Conservation (phyloP, 75 land plant species). For the Selaginella tamariscina region DNA sequence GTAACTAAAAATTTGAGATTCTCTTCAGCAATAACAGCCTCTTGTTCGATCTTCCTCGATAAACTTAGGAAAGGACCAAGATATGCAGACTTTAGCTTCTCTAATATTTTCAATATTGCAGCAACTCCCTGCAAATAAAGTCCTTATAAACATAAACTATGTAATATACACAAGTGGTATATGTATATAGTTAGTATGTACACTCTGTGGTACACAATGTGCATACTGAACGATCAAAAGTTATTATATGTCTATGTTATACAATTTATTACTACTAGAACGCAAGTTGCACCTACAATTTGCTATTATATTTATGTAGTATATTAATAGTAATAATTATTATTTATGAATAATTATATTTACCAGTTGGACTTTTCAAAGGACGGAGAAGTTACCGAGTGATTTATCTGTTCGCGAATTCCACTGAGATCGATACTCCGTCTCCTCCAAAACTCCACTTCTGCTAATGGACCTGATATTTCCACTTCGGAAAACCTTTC, state of each 20-base stretch:
- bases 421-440: slow-evolving; percentile 21
- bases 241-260: too few species aligned
- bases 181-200: too few species aligned
- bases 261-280: too few species aligned
- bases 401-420: slow-evolving; percentile 18
- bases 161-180: too few species aligned
- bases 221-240: too few species aligned
- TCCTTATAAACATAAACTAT: too few species aligned
- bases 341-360: too few species aligned
- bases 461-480: slow-evolving; percentile 22
- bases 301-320: too few species aligned
- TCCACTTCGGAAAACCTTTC: slow-evolving; percentile 18
- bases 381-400: slow-evolving; percentile 12
- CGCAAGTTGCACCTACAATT: too few species aligned
- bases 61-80: slow-evolving; percentile 20
- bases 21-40: slow-evolving; percentile 24
- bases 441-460: slow-evolving; percentile 23
- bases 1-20: slow-evolving; percentile 21
- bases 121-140: slow-evolving; percentile 13
- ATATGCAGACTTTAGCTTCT: slow-evolving; percentile 21
- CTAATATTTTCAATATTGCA: slow-evolving; percentile 15
- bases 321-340: too few species aligned
- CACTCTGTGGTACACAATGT: too few species aligned
- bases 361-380: too few species aligned
- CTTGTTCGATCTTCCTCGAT: slow-evolving; percentile 24